Conservation (phyloP, 202 grass and related monocot genomes). For the Musa balbisiana region DNA sequence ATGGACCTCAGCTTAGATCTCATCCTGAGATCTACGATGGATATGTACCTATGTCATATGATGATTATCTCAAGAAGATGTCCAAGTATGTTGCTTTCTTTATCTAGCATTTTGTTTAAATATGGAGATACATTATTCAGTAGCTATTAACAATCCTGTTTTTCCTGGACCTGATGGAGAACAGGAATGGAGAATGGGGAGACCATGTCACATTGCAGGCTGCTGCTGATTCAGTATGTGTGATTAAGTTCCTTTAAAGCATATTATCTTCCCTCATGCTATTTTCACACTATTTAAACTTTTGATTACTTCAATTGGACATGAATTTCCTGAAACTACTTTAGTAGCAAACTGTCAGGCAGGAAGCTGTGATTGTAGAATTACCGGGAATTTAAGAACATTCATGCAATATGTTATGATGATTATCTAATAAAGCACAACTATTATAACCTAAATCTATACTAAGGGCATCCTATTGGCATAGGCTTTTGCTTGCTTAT, state of each 20-base stretch:
- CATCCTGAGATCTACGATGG: conserved; percentile 69
- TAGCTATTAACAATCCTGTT: background rate
- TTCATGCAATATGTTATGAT: too few species aligned
- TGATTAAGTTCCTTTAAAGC: background rate
- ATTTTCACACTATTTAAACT: too few species aligned
- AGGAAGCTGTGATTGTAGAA: too few species aligned
- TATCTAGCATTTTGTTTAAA: conserved; percentile 1
- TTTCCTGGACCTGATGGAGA: background rate
- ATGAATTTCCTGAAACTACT: too few species aligned
- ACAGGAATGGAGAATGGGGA: conserved; percentile 83
- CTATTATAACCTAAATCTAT: too few species aligned
- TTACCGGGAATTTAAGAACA: too few species aligned
- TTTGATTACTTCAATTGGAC: too few species aligned
- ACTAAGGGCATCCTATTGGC: too few species aligned
- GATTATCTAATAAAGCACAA: too few species aligned
- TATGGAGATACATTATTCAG: conserved; percentile 16
- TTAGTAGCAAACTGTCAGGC: too few species aligned
- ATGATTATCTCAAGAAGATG: conserved; percentile 82
- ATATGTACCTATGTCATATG: conserved; percentile 92
- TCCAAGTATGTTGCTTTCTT: conserved; percentile 43
- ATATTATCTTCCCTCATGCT: too few species aligned
- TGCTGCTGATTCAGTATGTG: conserved; percentile 78
- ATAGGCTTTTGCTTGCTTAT: too few species aligned
- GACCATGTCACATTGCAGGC: conserved; percentile 95
- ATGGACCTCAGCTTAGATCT: conserved; percentile 50